Base-by-base conservation (phyloP, 495 filamentous ascomycete species). In the Penicillium subrubescens region DNA sequence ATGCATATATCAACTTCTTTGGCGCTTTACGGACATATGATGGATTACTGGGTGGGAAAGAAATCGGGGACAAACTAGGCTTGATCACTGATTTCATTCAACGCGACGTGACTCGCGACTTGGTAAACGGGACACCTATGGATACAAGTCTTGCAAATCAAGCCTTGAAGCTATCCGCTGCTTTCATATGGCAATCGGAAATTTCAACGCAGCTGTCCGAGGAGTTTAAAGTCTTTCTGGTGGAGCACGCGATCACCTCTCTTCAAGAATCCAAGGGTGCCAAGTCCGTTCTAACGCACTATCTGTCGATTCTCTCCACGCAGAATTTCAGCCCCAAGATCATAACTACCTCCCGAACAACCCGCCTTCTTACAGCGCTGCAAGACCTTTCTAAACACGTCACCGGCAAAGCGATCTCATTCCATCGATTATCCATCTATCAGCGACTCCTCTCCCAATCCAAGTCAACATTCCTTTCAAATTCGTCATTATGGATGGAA, bases 1-100 rank as follows among this genome's bases (percentile, higher is more conserved):
- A 99, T 76, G 89, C 92, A 19, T 97, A 99, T 71, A 85, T 88
- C 70, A 88, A 89, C 63, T 82, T 99, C 53, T 86, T 89, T 21
- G 85, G 86, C n/a, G 86, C 88, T 14, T 75, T 96, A 59, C 88
- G 90, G 64, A 87, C 89, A 8, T 95, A 94, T 56, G 90, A 93
- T 57, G 88, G 89, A 43, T 72, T 92, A 14, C 90, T 90, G 1
- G 86, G 92, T 39, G 79, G 86, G 27, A 84, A 89, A 43, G 87
- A 89, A 17, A 81, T 97, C 70, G 81, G 83, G 48, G 84, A 84
- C n/a, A 93, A 94, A 71, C 86, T 97, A 71, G 83, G 83, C 15
- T 74, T 90, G 14, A 82, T 98, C 29, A 86, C 86, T 57, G 86
- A 89, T 51, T 96, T 91, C 67, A 89, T 97, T 35, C 87, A 88